These are phyloP conservation scores for Sporothrix curviconia DNA, from an alignment of 2,329 filamentous ascomycete species.

Conservation along the genomic window DNA sequence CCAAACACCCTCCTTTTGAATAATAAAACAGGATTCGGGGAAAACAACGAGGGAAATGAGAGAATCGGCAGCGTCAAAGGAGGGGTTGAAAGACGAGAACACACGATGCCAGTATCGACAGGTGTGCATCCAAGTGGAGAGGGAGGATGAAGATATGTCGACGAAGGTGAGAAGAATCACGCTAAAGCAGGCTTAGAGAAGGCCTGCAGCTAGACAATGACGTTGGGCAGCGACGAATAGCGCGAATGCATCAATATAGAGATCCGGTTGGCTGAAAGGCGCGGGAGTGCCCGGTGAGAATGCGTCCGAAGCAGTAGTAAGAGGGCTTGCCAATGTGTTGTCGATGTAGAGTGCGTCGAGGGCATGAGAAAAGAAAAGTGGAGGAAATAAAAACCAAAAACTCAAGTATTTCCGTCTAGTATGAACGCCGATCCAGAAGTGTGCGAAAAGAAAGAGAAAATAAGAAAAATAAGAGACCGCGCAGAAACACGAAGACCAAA, in stretches of 20 bases:
- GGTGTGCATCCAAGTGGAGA: not conserved
- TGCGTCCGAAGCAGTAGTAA: not conserved
- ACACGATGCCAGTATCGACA: not conserved
- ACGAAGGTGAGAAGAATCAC: constrained; percentile 5
- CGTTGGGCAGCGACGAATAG: constrained; percentile 15
- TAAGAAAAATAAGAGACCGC: constrained; percentile 3
- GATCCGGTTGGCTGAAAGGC: not conserved
- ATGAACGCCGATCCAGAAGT: constrained; percentile 13
- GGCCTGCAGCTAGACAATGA: constrained; percentile 8
- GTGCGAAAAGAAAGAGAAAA: not conserved
- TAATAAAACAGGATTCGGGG: not conserved
- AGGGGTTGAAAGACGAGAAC: not conserved
- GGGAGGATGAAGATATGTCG: not conserved
- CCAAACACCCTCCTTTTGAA: not conserved
- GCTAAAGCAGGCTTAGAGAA: constrained; percentile 11
- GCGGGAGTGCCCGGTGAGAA: not conserved
- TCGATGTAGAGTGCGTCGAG: not conserved
- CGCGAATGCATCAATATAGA: not conserved
- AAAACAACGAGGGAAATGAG: too few relatives aligned
- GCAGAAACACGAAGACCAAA: constrained; percentile 11
- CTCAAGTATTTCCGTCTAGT: constrained; percentile 14
- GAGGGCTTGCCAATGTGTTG: constrained; percentile 11
- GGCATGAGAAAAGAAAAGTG: not conserved
- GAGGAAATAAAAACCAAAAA: constrained; percentile 4
- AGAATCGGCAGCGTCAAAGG: too few relatives aligned